Evolutionary conservation across 768 basidiomycete genomes (phyloP).

Genomic region (Calvatia gigantea): DNA sequence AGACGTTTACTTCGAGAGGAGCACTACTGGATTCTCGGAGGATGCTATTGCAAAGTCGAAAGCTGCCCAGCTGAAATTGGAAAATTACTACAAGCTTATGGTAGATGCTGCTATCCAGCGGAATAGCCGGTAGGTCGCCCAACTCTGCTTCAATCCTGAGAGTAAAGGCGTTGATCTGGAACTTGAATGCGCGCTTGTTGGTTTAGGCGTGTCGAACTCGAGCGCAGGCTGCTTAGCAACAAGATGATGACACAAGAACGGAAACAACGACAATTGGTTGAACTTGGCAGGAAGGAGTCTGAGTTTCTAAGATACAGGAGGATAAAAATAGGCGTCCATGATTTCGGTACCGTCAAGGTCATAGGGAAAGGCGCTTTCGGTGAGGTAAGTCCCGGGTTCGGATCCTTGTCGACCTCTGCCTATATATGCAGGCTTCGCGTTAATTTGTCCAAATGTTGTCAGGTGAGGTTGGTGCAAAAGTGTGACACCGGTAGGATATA

Average conservation of each 20-base stretch:
- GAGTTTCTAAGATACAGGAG: slow-evolving; percentile 84
- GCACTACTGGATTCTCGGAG: slow-evolving; percentile 70
- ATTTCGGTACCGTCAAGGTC: slow-evolving; percentile 97
- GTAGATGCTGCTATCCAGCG: slow-evolving; percentile 95
- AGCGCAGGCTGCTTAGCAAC: slow-evolving; percentile 73
- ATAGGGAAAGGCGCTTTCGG: slow-evolving; percentile 99
- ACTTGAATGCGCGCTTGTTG: background rate
- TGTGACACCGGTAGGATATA: slow-evolving; percentile 97
- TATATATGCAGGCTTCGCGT: background rate
- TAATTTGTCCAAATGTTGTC: slow-evolving; percentile 11
- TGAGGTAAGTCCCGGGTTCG: slow-evolving; percentile 54
- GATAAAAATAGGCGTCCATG: slow-evolving; percentile 85
- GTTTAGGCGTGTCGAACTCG: slow-evolving; percentile 80
- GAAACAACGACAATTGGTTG: slow-evolving; percentile 78
- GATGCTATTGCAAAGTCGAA: slow-evolving; percentile 82
- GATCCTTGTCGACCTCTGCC: too few species aligned
- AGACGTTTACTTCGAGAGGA: slow-evolving; percentile 93
- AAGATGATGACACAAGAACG: slow-evolving; percentile 74
- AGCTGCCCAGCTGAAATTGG: slow-evolving; percentile 90
- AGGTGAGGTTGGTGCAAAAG: slow-evolving; percentile 95
- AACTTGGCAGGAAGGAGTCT: slow-evolving; percentile 84
- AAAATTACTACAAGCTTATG: slow-evolving; percentile 95
- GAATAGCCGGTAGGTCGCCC: slow-evolving; percentile 67
- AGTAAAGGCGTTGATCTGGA: background rate
- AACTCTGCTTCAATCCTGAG: background rate